Evolutionary conservation across 139 green algal species (phyloP), one percentile per base, ranked within the genome.

Genomic region (Coelastrella sp.): DNA sequence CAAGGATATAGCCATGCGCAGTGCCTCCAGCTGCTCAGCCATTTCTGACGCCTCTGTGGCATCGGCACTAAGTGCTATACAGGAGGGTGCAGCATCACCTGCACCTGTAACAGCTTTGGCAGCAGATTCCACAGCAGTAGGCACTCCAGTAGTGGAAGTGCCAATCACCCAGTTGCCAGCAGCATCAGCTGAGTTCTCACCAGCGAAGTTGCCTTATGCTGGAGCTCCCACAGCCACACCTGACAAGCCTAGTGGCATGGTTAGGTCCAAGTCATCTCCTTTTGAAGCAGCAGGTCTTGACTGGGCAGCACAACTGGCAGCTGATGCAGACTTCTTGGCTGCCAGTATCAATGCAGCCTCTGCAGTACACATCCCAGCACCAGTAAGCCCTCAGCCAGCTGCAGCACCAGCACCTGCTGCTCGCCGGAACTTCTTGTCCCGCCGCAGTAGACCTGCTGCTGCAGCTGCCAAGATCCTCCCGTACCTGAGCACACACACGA

Each of bases 291-390:
- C 49, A 68, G 84, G 84, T 24, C 15, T 88, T 10, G 49, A 68
- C 68, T 88, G 84, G 84, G 68, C 84, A 70, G 84, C 66, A 10
- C 35, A 80, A 66, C 49, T 88, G 49, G 84, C 84, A 72, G 68
- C 66, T 7, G 49, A 88, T 57, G 84, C 35, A 49, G 84, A 88
- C 22, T 58, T 58, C 68, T 68, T 88, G 35, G 84, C 68, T 49
- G 84, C 84, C 35, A 88, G 84, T 68, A 88, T 88, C 66, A 80
- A 57, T 17, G 66, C 68, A 68, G 84, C 84, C 10, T 88, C 84
- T 24, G 84, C 84, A 72, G 84, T 88, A 68, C 84, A 88, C 49
- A 60, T 19, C 68, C 66, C 84, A 65, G 25, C 61, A 19, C 65
- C 82, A 63, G 82, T 25, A 65, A 17, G 11, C 11, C 25, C 74